Percentiles rank a stretch among this genome's conserved stretches.
phyloP scores from a whole-genome alignment of 73 alveolate genomes.

The Paramecium biaurelia region DNA sequence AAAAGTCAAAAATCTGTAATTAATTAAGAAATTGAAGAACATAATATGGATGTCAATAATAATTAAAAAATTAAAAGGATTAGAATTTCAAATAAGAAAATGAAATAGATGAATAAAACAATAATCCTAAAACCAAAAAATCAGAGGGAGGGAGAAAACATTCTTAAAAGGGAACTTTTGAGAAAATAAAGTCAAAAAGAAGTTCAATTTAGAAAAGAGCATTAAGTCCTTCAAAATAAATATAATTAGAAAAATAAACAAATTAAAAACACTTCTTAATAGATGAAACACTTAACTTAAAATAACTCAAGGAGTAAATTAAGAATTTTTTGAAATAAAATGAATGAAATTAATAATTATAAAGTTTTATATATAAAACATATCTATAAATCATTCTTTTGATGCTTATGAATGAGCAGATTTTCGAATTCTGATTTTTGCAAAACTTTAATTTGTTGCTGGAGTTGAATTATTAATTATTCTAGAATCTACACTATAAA shows the following conservation, averaged over 20 bases:
- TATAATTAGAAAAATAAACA: neutral
- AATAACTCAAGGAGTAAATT: neutral
- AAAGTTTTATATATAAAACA: neutral
- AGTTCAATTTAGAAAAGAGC: neutral
- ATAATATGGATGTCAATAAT: neutral
- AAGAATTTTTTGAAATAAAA: neutral
- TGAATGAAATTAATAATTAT: neutral
- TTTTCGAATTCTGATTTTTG: constrained; percentile 27
- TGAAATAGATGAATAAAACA: neutral
- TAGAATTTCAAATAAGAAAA: neutral
- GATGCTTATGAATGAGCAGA: neutral
- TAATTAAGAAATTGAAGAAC: neutral
- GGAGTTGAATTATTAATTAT: neutral
- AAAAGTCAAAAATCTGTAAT: neutral
- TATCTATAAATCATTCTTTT: neutral
- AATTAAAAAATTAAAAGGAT: neutral
- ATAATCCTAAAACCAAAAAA: neutral
- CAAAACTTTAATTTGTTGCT: neutral
- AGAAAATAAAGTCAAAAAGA: neutral
- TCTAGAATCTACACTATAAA: constrained; percentile 17
- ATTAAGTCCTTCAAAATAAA: neutral
- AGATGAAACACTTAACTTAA: neutral
- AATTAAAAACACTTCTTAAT: neutral
- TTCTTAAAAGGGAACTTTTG: neutral
- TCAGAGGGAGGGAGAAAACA: neutral